Base-by-base conservation (phyloP, 2,329 filamentous ascomycete species). In the Penicillium janthinellum region DNA sequence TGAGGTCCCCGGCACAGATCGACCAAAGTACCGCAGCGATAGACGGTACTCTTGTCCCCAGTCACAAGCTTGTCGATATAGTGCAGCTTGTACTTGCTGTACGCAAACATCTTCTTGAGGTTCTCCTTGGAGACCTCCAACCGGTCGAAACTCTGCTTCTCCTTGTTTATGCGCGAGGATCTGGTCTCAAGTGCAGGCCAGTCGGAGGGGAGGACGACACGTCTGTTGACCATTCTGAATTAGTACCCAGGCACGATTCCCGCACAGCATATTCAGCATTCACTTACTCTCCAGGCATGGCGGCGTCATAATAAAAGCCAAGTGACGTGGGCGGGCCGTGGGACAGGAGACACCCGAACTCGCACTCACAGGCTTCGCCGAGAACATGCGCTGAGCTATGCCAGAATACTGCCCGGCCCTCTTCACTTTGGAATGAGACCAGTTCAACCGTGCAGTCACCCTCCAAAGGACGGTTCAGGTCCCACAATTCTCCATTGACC, bases 41-140 rank as follows among this genome's bases (percentile, higher is more conserved):
- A 99, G 42, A 98, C 94, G 10, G 95, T 98, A 74, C 92, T 96
- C 74, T 85, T 91, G 57, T 92, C 93, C 68, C 92, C 92, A 68
- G 96, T 92, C 62, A 98, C 91, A 78, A 96, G 92, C 81, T 92
- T 90, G 70, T 92, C 89, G 80, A 99, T 98, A 77, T 98, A 96
- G 77, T 97, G 91, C 75, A 96, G 88, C 86, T 99, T 98, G 83
- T 96, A 98, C 77, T 95, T 95, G 84, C 96, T 97, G 84, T 96
- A 96, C 70, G 88, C 87, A 82, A 98, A 98, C 91, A 98, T 96
- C 75, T 96, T 92, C 54, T 95, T 86, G 53, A 98, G 84, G 67
- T 98, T 89, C 56, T 94, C 90, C 80, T 98, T 98, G 66, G 90
- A 90, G 73, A 97, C 86, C 65, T 90, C 90, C 50, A 98, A 82